Evolutionary conservation across 2,329 filamentous ascomycete species (phyloP), one percentile per base, ranked within the genome.

Genomic region (Ophiobolus disseminans): DNA sequence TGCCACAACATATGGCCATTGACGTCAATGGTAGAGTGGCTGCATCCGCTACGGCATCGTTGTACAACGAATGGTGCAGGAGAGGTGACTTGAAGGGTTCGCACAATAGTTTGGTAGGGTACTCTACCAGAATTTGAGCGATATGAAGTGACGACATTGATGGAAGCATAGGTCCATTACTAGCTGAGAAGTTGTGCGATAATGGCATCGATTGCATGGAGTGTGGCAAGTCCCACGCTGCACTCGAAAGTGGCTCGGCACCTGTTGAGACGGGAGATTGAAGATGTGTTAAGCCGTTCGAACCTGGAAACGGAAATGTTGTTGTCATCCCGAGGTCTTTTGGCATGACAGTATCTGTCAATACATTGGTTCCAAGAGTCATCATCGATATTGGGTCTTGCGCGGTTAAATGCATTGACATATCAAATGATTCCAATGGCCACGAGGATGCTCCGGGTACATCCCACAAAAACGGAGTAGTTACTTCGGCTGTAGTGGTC

Each of bases 1-100:
- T 37, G 14, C 35, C 35, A 21, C 35, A 37, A 14, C 35, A 37
- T 20, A 37, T 37, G 10, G 35, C 35, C 35, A 22, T 37, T 13
- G 35, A 21, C n/a, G 35, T 19, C 22, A 37, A 37, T 6, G 35
- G 35, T 22, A 37, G 35, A 3, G 19, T 7, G 19, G 35, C n/a
- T 19, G 22, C 22, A 20, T 37, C 35, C 13, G 35, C 16, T 9
- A 37, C 35, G 1, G 35, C 22, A 21, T 37, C 35, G 14, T 20
- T 37, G 17, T 37, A 37, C 17, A 37, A 22, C 9, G 17, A n/a
- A 10, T 37, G 35, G 21, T 37, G 35, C 8, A 37, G 35, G 19
- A 37, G 22, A 9, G 35, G 35, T 13, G 35, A 20, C 7, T 9
- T 37, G 35, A 37, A 21, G 10, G 19, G n/a, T 20, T 37, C 35